Evolutionary conservation across 495 filamentous ascomycete species (phyloP).

Genomic region (Penicillium crystallinum): DNA sequence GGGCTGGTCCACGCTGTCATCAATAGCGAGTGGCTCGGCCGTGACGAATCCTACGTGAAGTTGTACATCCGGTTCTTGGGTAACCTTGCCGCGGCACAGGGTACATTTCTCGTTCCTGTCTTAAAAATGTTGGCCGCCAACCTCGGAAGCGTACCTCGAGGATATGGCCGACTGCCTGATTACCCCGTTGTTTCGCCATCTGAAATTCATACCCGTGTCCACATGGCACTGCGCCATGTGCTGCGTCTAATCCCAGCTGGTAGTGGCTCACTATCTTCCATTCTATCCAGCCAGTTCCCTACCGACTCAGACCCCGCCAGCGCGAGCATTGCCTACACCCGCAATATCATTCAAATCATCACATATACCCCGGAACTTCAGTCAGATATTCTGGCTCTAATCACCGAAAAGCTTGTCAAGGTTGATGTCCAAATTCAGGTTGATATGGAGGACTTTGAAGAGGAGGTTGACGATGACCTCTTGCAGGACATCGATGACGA

Average conservation of each 20-base stretch:
- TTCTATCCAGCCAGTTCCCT: slow-evolving; percentile 66
- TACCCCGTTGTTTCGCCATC: slow-evolving; percentile 52
- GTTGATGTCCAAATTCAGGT: slow-evolving; percentile 92
- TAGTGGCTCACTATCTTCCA: slow-evolving; percentile 61
- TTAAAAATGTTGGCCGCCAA: slow-evolving; percentile 75
- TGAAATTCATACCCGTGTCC: slow-evolving; percentile 62
- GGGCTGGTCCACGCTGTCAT: slow-evolving; percentile 70
- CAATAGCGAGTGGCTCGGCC: slow-evolving; percentile 74
- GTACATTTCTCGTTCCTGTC: slow-evolving; percentile 55
- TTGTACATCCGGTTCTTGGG: slow-evolving; percentile 77
- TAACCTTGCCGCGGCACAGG: slow-evolving; percentile 74
- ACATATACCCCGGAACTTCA: slow-evolving; percentile 75
- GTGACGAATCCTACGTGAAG: slow-evolving; percentile 73
- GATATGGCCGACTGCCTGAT: slow-evolving; percentile 54
- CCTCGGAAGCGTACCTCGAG: slow-evolving; percentile 52
- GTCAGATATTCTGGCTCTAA: slow-evolving; percentile 72
- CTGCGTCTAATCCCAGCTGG: slow-evolving; percentile 70
- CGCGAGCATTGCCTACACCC: slow-evolving; percentile 68
- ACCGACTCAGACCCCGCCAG: slow-evolving; percentile 65
- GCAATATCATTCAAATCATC: slow-evolving; percentile 69
- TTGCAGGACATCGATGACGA: slow-evolving; percentile 42
- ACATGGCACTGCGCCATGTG: slow-evolving; percentile 69
- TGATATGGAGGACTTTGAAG: slow-evolving; percentile 80
- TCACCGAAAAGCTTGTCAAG: slow-evolving; percentile 80
- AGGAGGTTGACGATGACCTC: slow-evolving; percentile 57